Evolutionary conservation across 2,329 filamentous ascomycete species (phyloP), one percentile per base, ranked within the genome.

Genomic region (Myriosclerotinia curreyana): DNA sequence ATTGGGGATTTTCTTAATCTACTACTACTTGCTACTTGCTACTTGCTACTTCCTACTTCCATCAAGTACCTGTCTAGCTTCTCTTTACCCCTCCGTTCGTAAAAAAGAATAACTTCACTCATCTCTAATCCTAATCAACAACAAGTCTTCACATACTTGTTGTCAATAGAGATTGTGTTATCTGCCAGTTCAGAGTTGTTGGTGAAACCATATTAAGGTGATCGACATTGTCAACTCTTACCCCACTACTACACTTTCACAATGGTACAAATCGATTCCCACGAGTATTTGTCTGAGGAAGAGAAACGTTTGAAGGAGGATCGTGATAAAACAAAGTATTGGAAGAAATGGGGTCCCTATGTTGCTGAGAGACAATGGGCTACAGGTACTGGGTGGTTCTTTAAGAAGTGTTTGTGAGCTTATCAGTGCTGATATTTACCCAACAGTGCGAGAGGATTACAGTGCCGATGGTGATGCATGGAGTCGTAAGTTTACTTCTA

Each of bases 281-380:
- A 95, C 78, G 90, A 95, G 75, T 93, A 92, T 77, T 83, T 94
- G 75, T 92, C 90, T 66, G 88, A 90, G 77, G 94, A 98, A 79
- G 94, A 98, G 82, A 90, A 89, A 77, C 89, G 95, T 58, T 83
- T 98, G 71, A 89, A 89, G 74, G 86, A 96, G 74, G 94, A 98
- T 77, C 86, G 87, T 66, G 86, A 94, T 69, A 88, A 88, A 68
- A 84, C 79, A 69, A 94, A 91, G 77, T 98, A 98, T 81, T 98
- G 94, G 94, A 98, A 98, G 85, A 92, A 89, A 86, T 97, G 93
- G 92, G 94, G 94, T 63, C 89, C 93, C 31, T 98, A 97, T 74
- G 88, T 96, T 71, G 87, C 93, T 63, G 94, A 98, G 80, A 83
- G 93, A 74, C 93, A 97, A 80, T 97, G 94, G 94, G 92, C 93